Base-by-base conservation (phyloP, 1,139 yeast species). In the Magnusiomyces suaveolens region DNA sequence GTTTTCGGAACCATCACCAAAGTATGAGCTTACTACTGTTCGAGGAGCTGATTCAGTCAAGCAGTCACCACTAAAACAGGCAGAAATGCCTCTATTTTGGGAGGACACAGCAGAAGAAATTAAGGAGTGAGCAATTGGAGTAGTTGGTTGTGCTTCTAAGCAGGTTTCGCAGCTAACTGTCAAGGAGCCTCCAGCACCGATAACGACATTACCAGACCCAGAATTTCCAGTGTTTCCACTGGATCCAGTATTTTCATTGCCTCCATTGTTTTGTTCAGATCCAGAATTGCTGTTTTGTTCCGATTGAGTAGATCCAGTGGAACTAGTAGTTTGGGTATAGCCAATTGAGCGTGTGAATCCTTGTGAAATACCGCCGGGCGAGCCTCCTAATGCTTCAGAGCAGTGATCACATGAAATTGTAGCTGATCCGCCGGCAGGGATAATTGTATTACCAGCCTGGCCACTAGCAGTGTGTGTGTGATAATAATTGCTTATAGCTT, bases 351-450 rank as follows among this genome's bases (percentile, higher is more conserved):
- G n/a, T n/a, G n/a, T n/a, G n/a, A n/a, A n/a, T n/a, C n/a, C n/a
- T n/a, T n/a, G n/a, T n/a, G n/a, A n/a, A n/a, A n/a, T 4, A 36
- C 41, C 3, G 3, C 18, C 4, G 18, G 18, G 18, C 18, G 33
- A 29, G 6, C 32, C 47, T 16, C 41, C 16, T 23, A 23, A 24
- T 3, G 4, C n/a, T 21, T 46, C 23, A 18, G 48, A 25, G 36
- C 48, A 46, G 18, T n/a, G 3, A 26, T n/a, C 38, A 16, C 48
- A 18, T 8, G 48, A 26, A 25, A 26, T 38, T n/a, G 48, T 29
- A 14, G 48, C 48, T 26, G 48, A 46, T 8, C 48, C 48, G 4
- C 44, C 44, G 10, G 25, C 44, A 41, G 44, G 25, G 25, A 41
- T 41, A 16, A 41, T 20, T 24, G 44, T 41, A 21, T 18, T 16